Base-by-base conservation (phyloP, 208 protist genomes). In the Lotmaria passim region DNA sequence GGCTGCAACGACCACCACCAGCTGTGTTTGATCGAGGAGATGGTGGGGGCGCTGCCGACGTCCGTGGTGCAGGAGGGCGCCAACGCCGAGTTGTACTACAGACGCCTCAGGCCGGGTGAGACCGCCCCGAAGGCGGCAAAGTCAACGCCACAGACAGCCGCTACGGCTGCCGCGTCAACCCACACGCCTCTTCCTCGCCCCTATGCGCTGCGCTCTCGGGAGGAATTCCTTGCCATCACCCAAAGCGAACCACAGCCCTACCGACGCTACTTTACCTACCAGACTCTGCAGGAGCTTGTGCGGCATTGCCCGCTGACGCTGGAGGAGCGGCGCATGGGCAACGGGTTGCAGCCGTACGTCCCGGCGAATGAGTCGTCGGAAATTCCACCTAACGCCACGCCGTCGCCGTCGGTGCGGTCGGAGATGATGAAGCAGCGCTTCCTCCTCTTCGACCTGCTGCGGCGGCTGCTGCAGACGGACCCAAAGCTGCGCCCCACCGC, bases 11-110 rank as follows among this genome's bases (percentile, higher is more conserved):
- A 97, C 63, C 75, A 93, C 44, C 94, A 98, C 57, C 97, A 99
- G 83, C 77, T 99, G 8, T 78, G 76, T 21, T 91, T 93, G 44
- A 98, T 99, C n/a, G 94, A 98, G 81, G 95, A 98, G 68, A 88
- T 97, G 55, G 39, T 98, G 8, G 96, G 92, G 3, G 78, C 85
- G 48, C 82, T 97, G 21, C 96, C 97, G 1, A 17, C 23, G n/a
- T 41, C 46, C 31, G 44, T 98, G 39, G 68, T 98, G 36, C 12
- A 34, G 46, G 48, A 74, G 17, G 86, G 87, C 12, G 74, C 50
- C 23, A 63, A 75, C 39, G 77, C 86, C 8, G 24, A 51, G 30
- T 30, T 76, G 8, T 95, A 81, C 68, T 95, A 95, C 75, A 31
- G 63, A 48, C 30, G 7, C 44, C 4, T 57, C 6, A 36, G 17